Evolutionary conservation across 2,329 filamentous ascomycete genomes (phyloP).

Genomic region (Penicillium sp.): DNA sequence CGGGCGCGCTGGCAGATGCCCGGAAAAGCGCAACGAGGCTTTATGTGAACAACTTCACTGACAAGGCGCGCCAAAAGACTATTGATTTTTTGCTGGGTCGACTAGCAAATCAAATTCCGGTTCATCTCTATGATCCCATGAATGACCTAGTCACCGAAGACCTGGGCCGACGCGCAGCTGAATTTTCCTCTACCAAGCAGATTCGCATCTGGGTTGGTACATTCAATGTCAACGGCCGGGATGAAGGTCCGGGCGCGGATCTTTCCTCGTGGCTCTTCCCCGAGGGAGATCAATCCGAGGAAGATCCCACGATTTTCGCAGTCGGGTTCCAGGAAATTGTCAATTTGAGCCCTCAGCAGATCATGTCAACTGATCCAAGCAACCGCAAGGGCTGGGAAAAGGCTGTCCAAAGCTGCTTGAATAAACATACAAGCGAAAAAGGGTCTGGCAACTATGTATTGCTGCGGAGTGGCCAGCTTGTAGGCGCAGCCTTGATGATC

Average conservation of each 20-base stretch:
- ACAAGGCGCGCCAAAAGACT: constrained; percentile 88
- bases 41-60: constrained; percentile 97
- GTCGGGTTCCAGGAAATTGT: constrained; percentile 98
- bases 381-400: constrained; percentile 84
- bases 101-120: constrained; percentile 77
- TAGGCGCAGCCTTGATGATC: constrained; percentile 88
- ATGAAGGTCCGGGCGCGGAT: constrained; percentile 74
- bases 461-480: constrained; percentile 87
- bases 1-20: constrained; percentile 90
- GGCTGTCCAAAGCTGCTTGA: constrained; percentile 76
- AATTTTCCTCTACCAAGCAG: constrained; percentile 73
- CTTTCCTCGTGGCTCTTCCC: constrained; percentile 81
- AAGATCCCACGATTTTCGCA: constrained; percentile 80
- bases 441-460: constrained; percentile 82
- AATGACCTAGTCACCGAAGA: constrained; percentile 86
- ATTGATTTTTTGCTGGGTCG: constrained; percentile 91
- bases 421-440: constrained; percentile 65
- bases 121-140: constrained; percentile 89
- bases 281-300: constrained; percentile 55
- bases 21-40: constrained; percentile 91
- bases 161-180: constrained; percentile 63
- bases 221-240: constrained; percentile 92
- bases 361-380: constrained; percentile 95
- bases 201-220: constrained; percentile 86
- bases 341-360: constrained; percentile 95